phyloP scores from a whole-genome alignment of 139 green algal species.

The Ettlia oleoabundans region DNA sequence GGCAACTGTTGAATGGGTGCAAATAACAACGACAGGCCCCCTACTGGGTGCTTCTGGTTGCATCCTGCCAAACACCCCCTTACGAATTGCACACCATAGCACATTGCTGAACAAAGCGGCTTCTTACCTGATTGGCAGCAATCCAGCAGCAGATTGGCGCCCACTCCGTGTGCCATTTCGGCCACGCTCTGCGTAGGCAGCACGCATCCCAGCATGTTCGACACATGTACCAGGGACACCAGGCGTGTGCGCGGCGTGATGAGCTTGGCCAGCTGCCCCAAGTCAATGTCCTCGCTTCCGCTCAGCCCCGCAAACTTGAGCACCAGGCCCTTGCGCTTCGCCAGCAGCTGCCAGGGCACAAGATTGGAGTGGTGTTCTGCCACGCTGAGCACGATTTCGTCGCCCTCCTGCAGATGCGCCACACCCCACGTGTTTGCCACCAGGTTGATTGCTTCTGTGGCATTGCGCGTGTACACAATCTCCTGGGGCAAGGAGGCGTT shows the following conservation, averaged over 20 bases:
- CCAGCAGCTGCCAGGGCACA: constrained; percentile 97
- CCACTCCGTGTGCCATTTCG: constrained; percentile 65
- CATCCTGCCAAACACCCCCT: no score
- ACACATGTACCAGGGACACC: constrained; percentile 91
- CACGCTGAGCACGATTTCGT: constrained; percentile 96
- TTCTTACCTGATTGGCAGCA: constrained; percentile 91
- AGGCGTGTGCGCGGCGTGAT: constrained; percentile 78
- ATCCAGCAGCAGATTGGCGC: constrained; percentile 93
- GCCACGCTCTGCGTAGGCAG: constrained; percentile 58
- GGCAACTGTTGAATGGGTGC: no score
- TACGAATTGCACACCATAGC: no score
- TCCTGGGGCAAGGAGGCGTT: constrained; percentile 72
- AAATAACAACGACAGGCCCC: no score
- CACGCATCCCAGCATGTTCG: constrained; percentile 91
- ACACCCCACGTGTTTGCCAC: constrained; percentile 95
- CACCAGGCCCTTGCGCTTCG: constrained; percentile 76
- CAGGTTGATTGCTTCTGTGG: constrained; percentile 97
- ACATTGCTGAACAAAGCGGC: no score
- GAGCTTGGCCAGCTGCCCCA: constrained; percentile 64
- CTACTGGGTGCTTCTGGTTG: no score
- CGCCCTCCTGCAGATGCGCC: constrained; percentile 81
- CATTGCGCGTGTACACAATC: constrained; percentile 96
- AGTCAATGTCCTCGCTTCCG: constrained; percentile 66
- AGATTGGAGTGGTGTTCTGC: constrained; percentile 99
- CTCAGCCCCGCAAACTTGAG: constrained; percentile 60